Percentiles rank a stretch among this genome's conserved stretches.
Evolutionary conservation across 805 yeast genomes (phyloP).

Genomic region (Pichia eremophila): DNA sequence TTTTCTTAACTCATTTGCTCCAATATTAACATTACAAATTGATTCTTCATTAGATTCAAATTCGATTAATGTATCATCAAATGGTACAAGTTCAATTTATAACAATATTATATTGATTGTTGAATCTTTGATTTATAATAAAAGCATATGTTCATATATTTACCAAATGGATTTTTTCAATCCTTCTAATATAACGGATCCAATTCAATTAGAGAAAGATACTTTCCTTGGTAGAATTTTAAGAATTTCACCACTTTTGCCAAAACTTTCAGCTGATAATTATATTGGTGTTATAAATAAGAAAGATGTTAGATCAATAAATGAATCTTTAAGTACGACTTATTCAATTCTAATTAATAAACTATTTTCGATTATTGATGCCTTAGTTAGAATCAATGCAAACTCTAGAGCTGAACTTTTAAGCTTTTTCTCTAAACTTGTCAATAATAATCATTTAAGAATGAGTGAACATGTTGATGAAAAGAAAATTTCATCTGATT

Average conservation of each 20-base stretch:
- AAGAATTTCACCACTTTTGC: slow-evolving; percentile 62
- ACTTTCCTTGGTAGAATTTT: slow-evolving; percentile 74
- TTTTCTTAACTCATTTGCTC: slow-evolving; percentile 44
- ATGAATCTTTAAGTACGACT: slow-evolving; percentile 56
- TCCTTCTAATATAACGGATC: slow-evolving; percentile 34
- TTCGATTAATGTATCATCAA: background rate
- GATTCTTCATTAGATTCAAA: slow-evolving; percentile 26
- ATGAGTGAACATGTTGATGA: slow-evolving; percentile 76
- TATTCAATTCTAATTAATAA: slow-evolving; percentile 50
- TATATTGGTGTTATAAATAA: slow-evolving; percentile 31
- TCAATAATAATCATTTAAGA: slow-evolving; percentile 80
- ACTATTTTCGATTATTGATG: slow-evolving; percentile 61
- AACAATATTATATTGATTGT: slow-evolving; percentile 44
- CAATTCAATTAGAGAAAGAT: slow-evolving; percentile 46
- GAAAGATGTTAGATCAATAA: slow-evolving; percentile 38
- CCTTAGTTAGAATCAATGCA: slow-evolving; percentile 64
- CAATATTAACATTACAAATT: slow-evolving; percentile 31
- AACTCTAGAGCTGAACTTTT: slow-evolving; percentile 56
- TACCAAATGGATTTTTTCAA: slow-evolving; percentile 48
- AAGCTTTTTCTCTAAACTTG: slow-evolving; percentile 58
- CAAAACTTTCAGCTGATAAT: slow-evolving; percentile 37
- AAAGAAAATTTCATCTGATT: slow-evolving; percentile 60
- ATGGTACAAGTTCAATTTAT: slow-evolving; percentile 31
- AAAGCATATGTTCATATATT: slow-evolving; percentile 51
- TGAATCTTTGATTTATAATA: slow-evolving; percentile 49